These are phyloP conservation scores for Canna indica DNA, from an alignment of 176 grass and related monocot species.

Conservation along the genomic window DNA sequence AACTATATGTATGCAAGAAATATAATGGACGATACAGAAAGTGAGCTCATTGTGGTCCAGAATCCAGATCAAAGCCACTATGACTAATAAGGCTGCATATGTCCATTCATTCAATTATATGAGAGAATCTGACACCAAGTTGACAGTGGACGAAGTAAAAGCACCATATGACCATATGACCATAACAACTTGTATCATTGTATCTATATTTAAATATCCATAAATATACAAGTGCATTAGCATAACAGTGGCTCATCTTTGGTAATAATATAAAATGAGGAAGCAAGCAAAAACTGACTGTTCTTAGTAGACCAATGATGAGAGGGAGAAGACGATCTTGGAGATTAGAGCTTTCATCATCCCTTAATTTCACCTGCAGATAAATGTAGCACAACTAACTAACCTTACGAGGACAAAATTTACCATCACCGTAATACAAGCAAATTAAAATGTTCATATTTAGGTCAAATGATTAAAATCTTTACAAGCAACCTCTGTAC, in stretches of 20 bases:
- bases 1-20: neutral
- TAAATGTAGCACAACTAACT: neutral
- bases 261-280: constrained; percentile 25
- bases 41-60: neutral
- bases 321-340: constrained; percentile 87
- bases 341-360: constrained; percentile 60
- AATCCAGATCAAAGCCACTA: neutral
- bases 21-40: neutral
- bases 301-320: constrained; percentile 87
- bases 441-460: neutral
- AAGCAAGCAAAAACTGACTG: constrained; percentile 40
- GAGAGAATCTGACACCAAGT: no score
- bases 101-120: no score
- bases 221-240: neutral
- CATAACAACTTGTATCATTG: constrained; percentile 13
- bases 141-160: no score
- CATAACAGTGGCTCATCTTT: neutral
- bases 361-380: constrained; percentile 46
- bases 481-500: neutral
- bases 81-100: neutral
- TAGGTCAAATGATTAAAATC: neutral
- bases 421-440: neutral
- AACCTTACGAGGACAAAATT: neutral
- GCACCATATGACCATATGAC: neutral
- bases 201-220: neutral